Conservation (phyloP, 495 filamentous ascomycete genomes). For the Trichoderma erinaceum region DNA sequence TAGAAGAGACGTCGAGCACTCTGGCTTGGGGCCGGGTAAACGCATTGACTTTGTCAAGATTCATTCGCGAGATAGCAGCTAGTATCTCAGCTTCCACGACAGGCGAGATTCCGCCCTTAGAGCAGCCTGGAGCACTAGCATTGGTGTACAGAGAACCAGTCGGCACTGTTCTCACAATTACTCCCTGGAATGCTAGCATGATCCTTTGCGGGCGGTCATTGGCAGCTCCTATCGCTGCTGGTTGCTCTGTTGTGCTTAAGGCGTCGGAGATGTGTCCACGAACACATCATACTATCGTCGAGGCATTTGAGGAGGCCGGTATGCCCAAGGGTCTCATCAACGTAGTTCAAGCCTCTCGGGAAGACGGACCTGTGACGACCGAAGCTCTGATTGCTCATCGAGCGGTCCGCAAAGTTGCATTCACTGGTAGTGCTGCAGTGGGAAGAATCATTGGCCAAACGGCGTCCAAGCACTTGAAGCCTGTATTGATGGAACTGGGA, state of each 20-base stretch:
- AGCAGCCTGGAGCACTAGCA: not conserved
- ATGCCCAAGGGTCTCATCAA: conserved; percentile 45
- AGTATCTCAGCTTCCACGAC: not conserved
- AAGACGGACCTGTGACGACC: conserved; percentile 40
- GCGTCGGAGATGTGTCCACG: conserved; percentile 37
- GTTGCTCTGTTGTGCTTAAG: conserved; percentile 74
- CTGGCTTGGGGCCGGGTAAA: not conserved
- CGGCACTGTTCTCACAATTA: not conserved
- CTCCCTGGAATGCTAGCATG: not conserved
- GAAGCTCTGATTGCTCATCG: conserved; percentile 38
- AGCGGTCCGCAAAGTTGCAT: conserved; percentile 38
- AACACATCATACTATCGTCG: conserved; percentile 9
- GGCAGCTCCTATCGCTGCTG: conserved; percentile 53
- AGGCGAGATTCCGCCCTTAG: not conserved
- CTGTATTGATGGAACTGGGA: conserved; percentile 37
- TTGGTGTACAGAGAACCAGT: not conserved
- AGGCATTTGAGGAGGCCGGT: conserved; percentile 36
- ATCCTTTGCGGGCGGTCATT: not conserved
- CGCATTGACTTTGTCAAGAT: not conserved
- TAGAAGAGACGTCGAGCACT: not conserved
- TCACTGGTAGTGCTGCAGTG: conserved; percentile 26
- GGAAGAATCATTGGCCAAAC: conserved; percentile 30
- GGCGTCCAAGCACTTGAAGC: conserved; percentile 49
- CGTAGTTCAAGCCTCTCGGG: conserved; percentile 39
- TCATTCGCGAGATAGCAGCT: not conserved